These are phyloP conservation scores for Tulasnella calospora DNA, from an alignment of 768 basidiomycete species.

Conservation along the genomic window DNA sequence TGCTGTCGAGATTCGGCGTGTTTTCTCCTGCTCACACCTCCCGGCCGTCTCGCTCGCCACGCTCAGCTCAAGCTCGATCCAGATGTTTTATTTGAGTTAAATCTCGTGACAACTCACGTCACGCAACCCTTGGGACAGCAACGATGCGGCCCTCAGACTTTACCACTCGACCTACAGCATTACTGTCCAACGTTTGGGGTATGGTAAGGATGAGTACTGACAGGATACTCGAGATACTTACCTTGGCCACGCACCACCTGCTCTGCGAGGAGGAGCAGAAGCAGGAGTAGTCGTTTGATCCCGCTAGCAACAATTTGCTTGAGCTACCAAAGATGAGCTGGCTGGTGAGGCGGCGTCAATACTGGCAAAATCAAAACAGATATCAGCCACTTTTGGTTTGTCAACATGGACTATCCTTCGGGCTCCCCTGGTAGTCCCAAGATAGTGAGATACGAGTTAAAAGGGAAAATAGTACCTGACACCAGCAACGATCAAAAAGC, in stretches of 20 bases:
- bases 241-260: too few species aligned
- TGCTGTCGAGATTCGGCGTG: slow-evolving; percentile 92
- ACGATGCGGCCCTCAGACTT: slow-evolving; percentile 94
- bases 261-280: too few species aligned
- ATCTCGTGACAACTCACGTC: slow-evolving; percentile 90
- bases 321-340: slow-evolving; percentile 78
- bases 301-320: slow-evolving; percentile 74
- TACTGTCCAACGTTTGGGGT: slow-evolving; percentile 94
- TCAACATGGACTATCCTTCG: slow-evolving; percentile 20
- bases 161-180: slow-evolving; percentile 90
- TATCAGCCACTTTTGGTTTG: slow-evolving; percentile 31
- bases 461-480: slow-evolving; percentile 85
- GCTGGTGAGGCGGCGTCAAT: slow-evolving; percentile 75
- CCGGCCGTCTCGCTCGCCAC: background rate
- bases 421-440: slow-evolving; percentile 75
- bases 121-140: slow-evolving; percentile 90
- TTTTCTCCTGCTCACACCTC: slow-evolving; percentile 27
- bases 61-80: slow-evolving; percentile 23
- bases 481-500: slow-evolving; percentile 80
- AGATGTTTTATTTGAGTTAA: slow-evolving; percentile 94
- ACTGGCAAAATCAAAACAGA: slow-evolving; percentile 49
- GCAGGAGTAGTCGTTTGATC: too few species aligned
- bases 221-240: slow-evolving; percentile 89
- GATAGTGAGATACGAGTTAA: slow-evolving; percentile 88
- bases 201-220: slow-evolving; percentile 94